Evolutionary conservation across 305 asterid genomes (phyloP).

Genomic region (Striga hermonthica): DNA sequence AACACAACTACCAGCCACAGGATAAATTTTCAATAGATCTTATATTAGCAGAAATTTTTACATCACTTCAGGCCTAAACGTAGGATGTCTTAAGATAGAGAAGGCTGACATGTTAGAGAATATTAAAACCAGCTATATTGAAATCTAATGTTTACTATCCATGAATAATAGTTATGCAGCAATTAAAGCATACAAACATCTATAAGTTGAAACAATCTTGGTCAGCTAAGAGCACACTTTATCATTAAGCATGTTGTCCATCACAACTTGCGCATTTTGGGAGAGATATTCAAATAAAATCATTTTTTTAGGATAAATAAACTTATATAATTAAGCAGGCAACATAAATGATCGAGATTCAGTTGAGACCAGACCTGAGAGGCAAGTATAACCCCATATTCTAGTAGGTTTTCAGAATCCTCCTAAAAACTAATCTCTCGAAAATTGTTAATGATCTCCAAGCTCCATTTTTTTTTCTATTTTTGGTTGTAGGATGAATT

Average conservation of each 20-base stretch:
- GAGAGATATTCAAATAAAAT: constrained; percentile 48
- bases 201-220: constrained; percentile 23
- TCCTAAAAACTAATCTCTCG: too few relatives aligned
- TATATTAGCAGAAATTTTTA: too few relatives aligned
- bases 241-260: constrained; percentile 83
- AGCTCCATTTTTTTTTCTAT: too few relatives aligned
- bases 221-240: constrained; percentile 50
- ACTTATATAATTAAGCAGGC: constrained; percentile 12
- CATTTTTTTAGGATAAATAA: constrained; percentile 9
- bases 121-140: constrained; percentile 4
- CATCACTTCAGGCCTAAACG: background rate
- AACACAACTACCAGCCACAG: too few relatives aligned
- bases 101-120: background rate
- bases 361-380: too few relatives aligned
- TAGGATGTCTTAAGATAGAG: constrained; percentile 1
- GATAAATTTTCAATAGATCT: too few relatives aligned
- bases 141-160: background rate
- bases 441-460: too few relatives aligned
- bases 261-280: constrained; percentile 67
- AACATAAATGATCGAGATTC: background rate
- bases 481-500: too few relatives aligned
- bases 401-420: too few relatives aligned
- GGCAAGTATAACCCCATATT: too few relatives aligned
- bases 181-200: constrained; percentile 20
- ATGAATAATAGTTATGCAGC: constrained; percentile 21